Conservation (phyloP, 2,329 filamentous ascomycete species). For the Apiospora arundinis region DNA sequence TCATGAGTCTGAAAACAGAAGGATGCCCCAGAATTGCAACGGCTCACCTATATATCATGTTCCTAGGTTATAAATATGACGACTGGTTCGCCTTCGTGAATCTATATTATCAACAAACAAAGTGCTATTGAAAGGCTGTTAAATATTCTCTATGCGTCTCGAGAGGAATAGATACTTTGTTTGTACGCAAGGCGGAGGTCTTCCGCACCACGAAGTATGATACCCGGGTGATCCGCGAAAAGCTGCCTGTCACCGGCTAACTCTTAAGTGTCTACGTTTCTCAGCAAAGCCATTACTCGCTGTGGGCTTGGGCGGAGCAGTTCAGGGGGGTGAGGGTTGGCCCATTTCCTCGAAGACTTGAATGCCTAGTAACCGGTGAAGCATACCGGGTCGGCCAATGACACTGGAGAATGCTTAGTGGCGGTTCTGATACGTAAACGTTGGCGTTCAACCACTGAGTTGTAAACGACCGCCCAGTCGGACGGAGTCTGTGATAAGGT, state of each 20-base stretch:
- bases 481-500: not conserved
- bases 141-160: not conserved
- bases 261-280: not conserved
- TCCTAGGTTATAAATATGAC: not conserved
- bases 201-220: not conserved
- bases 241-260: not conserved
- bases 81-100: not conserved
- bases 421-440: not conserved
- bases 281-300: not conserved
- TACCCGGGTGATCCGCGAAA: not conserved
- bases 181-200: not conserved
- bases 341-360: not conserved
- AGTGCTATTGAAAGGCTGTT: not conserved
- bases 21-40: not conserved
- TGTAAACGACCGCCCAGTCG: conserved; percentile 4
- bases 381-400: not conserved
- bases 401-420: not conserved
- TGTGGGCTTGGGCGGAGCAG: conserved; percentile 17
- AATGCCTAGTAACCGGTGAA: not conserved
- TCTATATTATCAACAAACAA: not conserved
- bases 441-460: not conserved
- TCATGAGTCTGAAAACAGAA: not conserved
- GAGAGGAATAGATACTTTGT: not conserved
- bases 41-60: not conserved
- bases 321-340: not conserved